A percentile compares a stretch with the other conserved stretches of the same genome.
Conservation (phyloP, 2,329 filamentous ascomycete species). For the Ceratocystis papillata region DNA sequence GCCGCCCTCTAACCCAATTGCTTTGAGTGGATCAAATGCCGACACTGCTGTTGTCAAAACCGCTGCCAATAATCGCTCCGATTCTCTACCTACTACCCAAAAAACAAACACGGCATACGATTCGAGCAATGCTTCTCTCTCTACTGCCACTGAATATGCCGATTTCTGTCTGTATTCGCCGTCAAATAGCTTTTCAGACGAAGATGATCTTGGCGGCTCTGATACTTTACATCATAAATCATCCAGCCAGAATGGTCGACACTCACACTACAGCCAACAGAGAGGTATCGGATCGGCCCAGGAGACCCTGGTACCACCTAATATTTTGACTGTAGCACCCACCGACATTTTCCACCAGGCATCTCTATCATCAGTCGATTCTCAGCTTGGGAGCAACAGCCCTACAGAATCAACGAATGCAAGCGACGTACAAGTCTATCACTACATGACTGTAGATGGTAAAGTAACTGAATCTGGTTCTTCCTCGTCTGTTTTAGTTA, state of each 20-base stretch:
- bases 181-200: slow-evolving; percentile 38
- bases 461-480: neutral
- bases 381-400: neutral
- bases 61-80: neutral
- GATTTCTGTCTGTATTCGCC: slow-evolving; percentile 50
- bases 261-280: neutral
- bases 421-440: neutral
- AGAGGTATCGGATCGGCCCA: neutral
- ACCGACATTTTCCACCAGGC: neutral
- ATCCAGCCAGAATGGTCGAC: neutral
- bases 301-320: neutral
- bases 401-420: neutral
- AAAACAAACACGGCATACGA: neutral
- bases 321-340: neutral
- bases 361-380: neutral
- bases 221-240: no score
- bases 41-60: neutral
- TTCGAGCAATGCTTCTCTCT: neutral
- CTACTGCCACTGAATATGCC: slow-evolving; percentile 34
- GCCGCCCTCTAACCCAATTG: neutral
- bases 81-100: neutral
- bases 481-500: neutral
- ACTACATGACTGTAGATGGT: neutral
- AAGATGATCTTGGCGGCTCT: slow-evolving; percentile 32
- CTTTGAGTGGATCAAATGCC: neutral